phyloP scores from a whole-genome alignment of 176 grass and related monocot genomes.

The Pontederia crassipes region DNA sequence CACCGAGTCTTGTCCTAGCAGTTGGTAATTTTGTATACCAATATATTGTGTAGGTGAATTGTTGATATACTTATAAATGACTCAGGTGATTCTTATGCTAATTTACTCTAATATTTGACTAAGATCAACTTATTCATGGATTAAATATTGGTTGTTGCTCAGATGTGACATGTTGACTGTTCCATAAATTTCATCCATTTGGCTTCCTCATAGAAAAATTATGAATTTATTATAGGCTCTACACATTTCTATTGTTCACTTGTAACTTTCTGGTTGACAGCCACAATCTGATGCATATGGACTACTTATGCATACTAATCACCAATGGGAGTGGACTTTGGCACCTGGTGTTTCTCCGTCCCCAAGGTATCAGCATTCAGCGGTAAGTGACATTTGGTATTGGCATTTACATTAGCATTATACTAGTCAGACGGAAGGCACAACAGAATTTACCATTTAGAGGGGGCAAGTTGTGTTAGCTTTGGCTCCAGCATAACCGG shows the following conservation, averaged over 20 bases:
- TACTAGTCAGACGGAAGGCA: background rate
- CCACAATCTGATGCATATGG: constrained; percentile 92
- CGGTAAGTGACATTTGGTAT: constrained; percentile 43
- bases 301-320: constrained; percentile 97
- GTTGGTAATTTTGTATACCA: too few relatives aligned
- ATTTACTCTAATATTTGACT: too few relatives aligned
- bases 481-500: too few relatives aligned
- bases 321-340: constrained; percentile 97
- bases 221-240: constrained; percentile 6
- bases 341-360: constrained; percentile 93
- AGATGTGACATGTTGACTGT: too few relatives aligned
- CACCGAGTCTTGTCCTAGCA: too few relatives aligned
- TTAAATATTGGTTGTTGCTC: too few relatives aligned
- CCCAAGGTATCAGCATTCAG: constrained; percentile 97
- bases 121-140: too few relatives aligned
- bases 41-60: too few relatives aligned
- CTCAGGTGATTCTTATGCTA: too few relatives aligned
- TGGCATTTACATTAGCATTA: background rate
- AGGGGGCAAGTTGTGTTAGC: background rate
- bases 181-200: too few relatives aligned
- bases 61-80: too few relatives aligned
- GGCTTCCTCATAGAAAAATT: background rate
- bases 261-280: constrained; percentile 36
- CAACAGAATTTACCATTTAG: background rate
- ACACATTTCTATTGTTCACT: background rate